Percentiles rank a stretch among this genome's conserved stretches.
phyloP scores from a whole-genome alignment of 2,329 filamentous ascomycete genomes.

The Phyllosticta ampelicida region DNA sequence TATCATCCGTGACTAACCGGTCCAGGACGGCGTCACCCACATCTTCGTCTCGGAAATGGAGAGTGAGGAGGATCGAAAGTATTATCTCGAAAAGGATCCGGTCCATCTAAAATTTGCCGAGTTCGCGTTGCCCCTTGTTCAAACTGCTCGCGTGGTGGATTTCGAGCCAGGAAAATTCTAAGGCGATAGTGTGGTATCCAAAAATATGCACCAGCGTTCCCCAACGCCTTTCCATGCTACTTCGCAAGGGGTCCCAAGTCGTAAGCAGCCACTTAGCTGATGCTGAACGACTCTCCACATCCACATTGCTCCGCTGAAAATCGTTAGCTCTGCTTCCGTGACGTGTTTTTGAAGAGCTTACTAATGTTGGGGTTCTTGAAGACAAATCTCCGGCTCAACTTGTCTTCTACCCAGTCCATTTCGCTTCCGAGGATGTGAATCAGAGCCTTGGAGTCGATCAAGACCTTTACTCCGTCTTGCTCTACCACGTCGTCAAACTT shows the following conservation, averaged over 20 bases:
- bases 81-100: constrained; percentile 57
- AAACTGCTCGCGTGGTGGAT: constrained; percentile 49
- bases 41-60: constrained; percentile 60
- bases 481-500: constrained; percentile 86
- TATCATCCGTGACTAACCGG: neutral
- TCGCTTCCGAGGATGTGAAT: constrained; percentile 98
- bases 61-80: constrained; percentile 52
- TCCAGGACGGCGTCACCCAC: constrained; percentile 52
- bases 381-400: constrained; percentile 81
- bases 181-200: constrained; percentile 9
- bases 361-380: constrained; percentile 98
- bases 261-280: constrained; percentile 31
- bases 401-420: constrained; percentile 98
- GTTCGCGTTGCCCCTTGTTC: constrained; percentile 40
- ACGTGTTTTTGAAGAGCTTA: constrained; percentile 42
- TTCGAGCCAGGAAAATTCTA: constrained; percentile 45
- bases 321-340: constrained; percentile 16
- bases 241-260: constrained; percentile 16
- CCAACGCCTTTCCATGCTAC: constrained; percentile 16
- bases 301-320: constrained; percentile 80
- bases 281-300: constrained; percentile 86
- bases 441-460: constrained; percentile 94
- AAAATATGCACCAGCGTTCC: neutral
- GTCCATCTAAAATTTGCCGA: constrained; percentile 50
- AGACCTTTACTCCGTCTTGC: constrained; percentile 88